Evolutionary conservation across 371 early-diverging fungal species (phyloP).

Genomic region (Capillidium rhysosporum): DNA sequence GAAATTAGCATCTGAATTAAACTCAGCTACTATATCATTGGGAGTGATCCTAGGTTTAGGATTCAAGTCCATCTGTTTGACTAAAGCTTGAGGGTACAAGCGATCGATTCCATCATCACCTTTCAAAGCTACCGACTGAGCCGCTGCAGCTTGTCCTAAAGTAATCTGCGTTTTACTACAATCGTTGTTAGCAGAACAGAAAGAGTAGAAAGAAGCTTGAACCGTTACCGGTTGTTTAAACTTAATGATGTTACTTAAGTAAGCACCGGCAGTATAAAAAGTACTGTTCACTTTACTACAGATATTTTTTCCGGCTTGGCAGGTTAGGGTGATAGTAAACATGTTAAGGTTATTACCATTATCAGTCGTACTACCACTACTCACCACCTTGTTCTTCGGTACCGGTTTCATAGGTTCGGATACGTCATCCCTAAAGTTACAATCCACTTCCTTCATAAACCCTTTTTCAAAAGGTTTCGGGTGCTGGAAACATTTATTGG

Average conservation of each 20-base stretch:
- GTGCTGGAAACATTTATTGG: slow-evolving; percentile 3
- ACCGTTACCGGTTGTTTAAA: slow-evolving; percentile 22
- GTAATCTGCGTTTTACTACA: slow-evolving; percentile 14
- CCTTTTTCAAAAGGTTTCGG: slow-evolving; percentile 3
- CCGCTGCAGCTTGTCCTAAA: slow-evolving; percentile 16
- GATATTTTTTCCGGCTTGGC: neutral
- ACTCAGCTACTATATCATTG: slow-evolving; percentile 8
- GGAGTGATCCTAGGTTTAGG: neutral
- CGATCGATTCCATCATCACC: slow-evolving; percentile 22
- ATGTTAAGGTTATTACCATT: neutral
- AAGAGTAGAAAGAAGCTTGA: slow-evolving; percentile 26
- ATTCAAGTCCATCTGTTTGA: slow-evolving; percentile 26
- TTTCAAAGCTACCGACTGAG: slow-evolving; percentile 21
- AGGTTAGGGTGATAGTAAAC: neutral
- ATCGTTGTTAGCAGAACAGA: slow-evolving; percentile 18
- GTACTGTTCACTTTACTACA: slow-evolving; percentile 16
- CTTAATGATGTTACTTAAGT: slow-evolving; percentile 16
- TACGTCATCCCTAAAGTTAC: neutral
- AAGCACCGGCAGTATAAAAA: slow-evolving; percentile 14
- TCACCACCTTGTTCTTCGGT: neutral
- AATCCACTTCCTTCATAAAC: slow-evolving; percentile 1
- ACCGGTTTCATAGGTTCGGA: neutral
- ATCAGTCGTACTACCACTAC: too few relatives aligned
- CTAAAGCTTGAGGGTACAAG: slow-evolving; percentile 42
- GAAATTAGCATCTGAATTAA: slow-evolving; percentile 11